These are phyloP conservation scores for Amanita thiersii DNA, from an alignment of 768 basidiomycete genomes.

Conservation along the genomic window DNA sequence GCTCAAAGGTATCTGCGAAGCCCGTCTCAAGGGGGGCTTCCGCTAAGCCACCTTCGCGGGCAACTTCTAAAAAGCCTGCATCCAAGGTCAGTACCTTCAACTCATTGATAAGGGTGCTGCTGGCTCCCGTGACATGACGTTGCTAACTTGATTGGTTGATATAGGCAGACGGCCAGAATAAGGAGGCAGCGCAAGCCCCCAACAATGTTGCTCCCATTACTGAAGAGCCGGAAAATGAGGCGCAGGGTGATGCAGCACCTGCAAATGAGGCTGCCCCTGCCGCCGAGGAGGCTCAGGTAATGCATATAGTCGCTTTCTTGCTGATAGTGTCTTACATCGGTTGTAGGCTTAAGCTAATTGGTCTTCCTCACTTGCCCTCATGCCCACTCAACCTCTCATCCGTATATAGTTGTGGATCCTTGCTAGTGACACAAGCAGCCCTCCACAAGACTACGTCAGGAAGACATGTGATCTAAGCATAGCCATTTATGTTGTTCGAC, in stretches of 20 bases:
- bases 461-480: not conserved
- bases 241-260: conserved; percentile 24
- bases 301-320: not conserved
- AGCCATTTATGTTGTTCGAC: not conserved
- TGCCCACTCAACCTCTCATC: not conserved
- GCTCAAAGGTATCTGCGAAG: conserved; percentile 31
- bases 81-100: conserved; percentile 39
- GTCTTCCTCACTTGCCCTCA: not conserved
- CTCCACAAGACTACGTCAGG: not conserved
- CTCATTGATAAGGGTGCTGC: conserved; percentile 2
- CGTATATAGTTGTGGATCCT: too few relatives aligned
- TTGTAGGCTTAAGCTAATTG: conserved; percentile 1
- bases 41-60: conserved; percentile 50
- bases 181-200: conserved; percentile 26
- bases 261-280: conserved; percentile 7
- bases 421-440: too few relatives aligned
- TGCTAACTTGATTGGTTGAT: conserved; percentile 14
- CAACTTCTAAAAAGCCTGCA: conserved; percentile 54
- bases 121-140: conserved; percentile 7
- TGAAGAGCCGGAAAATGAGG: conserved; percentile 44
- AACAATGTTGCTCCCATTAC: conserved; percentile 39
- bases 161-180: conserved; percentile 31
- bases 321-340: not conserved
- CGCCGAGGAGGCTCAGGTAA: conserved; percentile 3
- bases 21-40: conserved; percentile 34